phyloP scores from a whole-genome alignment of 345 rosid genomes.

The Pelargonium nanum region DNA sequence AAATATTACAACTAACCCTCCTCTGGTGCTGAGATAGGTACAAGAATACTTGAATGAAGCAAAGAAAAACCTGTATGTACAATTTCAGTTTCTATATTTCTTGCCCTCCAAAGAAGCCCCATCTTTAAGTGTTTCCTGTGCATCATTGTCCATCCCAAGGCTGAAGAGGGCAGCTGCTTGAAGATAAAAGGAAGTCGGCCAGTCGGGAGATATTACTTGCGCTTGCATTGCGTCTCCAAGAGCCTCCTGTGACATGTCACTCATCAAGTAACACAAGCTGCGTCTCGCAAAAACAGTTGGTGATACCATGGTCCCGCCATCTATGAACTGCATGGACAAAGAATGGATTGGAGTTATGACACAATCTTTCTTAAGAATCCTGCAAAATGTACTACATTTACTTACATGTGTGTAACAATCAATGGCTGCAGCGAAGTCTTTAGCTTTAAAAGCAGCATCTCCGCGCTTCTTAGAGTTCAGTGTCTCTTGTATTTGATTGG shows the following conservation, averaged over 20 bases:
- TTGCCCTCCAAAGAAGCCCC: slow-evolving; percentile 73
- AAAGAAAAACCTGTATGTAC: too few relatives aligned
- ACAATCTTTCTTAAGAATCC: too few relatives aligned
- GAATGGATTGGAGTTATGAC: too few relatives aligned
- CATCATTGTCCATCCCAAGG: slow-evolving; percentile 74
- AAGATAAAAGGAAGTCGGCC: slow-evolving; percentile 74
- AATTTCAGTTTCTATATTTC: slow-evolving; percentile 37
- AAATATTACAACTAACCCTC: too few relatives aligned
- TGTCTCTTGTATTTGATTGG: slow-evolving; percentile 59
- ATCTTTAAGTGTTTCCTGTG: slow-evolving; percentile 68
- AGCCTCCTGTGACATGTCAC: slow-evolving; percentile 66
- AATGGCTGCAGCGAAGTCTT: slow-evolving; percentile 40
- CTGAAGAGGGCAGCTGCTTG: slow-evolving; percentile 79
- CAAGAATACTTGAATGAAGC: too few relatives aligned
- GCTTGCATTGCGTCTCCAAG: slow-evolving; percentile 85
- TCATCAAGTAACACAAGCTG: slow-evolving; percentile 61
- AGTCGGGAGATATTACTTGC: slow-evolving; percentile 62
- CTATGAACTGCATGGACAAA: slow-evolving; percentile 42
- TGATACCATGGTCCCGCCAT: slow-evolving; percentile 68
- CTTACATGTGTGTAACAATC: slow-evolving; percentile 33
- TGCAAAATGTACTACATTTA: too few relatives aligned
- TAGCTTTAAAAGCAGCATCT: slow-evolving; percentile 51
- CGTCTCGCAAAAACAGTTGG: slow-evolving; percentile 75
- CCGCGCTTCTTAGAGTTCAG: slow-evolving; percentile 49
- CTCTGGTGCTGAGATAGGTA: too few relatives aligned